These are phyloP conservation scores for Saccharum spontaneum DNA, from an alignment of 176 grass and related monocot species.

Conservation along the genomic window DNA sequence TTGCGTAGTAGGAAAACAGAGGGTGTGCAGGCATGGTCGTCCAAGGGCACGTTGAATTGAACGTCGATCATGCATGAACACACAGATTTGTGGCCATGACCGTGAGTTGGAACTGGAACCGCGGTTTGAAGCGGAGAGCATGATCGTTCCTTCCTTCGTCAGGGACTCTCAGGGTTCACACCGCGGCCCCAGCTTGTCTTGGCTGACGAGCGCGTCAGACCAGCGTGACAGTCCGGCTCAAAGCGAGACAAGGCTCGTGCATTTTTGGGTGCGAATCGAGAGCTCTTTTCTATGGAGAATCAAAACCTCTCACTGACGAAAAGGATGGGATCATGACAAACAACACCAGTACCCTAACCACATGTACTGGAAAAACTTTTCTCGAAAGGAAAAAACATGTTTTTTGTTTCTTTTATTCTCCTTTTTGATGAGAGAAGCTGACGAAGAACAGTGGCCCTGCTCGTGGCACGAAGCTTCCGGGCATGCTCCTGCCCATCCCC, in stretches of 20 bases:
- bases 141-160: not conserved
- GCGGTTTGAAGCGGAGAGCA: not conserved
- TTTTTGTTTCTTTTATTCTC: not conserved
- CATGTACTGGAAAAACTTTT: not conserved
- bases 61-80: not conserved
- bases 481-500: constrained; percentile 38
- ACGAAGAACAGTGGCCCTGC: not conserved
- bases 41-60: not conserved
- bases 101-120: constrained; percentile 3
- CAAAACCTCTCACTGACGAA: not conserved
- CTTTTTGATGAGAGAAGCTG: not conserved
- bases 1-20: not conserved
- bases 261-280: not conserved
- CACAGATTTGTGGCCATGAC: not conserved
- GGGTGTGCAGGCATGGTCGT: not conserved
- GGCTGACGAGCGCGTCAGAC: constrained; percentile 1
- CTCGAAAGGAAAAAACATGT: not conserved
- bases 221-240: not conserved
- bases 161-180: not conserved
- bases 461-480: constrained; percentile 46
- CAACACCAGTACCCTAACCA: not conserved
- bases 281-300: not conserved
- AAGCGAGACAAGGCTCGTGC: constrained; percentile 3
- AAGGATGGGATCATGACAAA: not conserved
- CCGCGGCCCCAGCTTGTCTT: not conserved